These are phyloP conservation scores for Vitellaria paradoxa DNA, from an alignment of 179 eudicot genomes.

Conservation along the genomic window DNA sequence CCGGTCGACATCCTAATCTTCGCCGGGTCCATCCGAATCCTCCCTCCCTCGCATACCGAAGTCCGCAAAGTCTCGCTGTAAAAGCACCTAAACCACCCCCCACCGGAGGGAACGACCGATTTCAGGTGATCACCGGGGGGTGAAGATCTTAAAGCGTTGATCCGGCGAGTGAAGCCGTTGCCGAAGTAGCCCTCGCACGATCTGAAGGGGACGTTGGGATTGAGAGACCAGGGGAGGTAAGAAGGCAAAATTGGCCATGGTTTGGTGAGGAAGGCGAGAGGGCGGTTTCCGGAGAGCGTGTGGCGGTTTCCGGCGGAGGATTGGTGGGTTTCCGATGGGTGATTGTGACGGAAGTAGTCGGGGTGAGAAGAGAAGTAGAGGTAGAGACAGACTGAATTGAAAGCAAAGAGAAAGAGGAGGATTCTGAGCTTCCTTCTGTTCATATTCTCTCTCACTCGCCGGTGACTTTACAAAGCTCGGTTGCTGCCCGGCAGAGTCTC, in stretches of 20 bases:
- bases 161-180: slow-evolving; percentile 56
- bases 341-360: slow-evolving; percentile 20
- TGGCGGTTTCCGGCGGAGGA: background rate
- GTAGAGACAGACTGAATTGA: slow-evolving; percentile 45
- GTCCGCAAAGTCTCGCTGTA: slow-evolving; percentile 61
- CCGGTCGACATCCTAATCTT: slow-evolving; percentile 75
- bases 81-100: slow-evolving; percentile 74
- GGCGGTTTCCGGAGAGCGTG: slow-evolving; percentile 12
- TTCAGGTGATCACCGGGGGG: slow-evolving; percentile 8
- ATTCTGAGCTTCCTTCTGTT: slow-evolving; percentile 28
- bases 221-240: slow-evolving; percentile 71
- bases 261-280: slow-evolving; percentile 24
- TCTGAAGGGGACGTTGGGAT: slow-evolving; percentile 20
- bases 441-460: slow-evolving; percentile 11
- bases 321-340: slow-evolving; percentile 7
- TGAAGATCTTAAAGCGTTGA: slow-evolving; percentile 36
- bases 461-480: background rate
- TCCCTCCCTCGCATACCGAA: slow-evolving; percentile 76
- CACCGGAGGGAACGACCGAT: slow-evolving; percentile 7
- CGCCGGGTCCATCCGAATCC: slow-evolving; percentile 60
- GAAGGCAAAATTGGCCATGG: slow-evolving; percentile 93
- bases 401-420: slow-evolving; percentile 37
- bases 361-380: slow-evolving; percentile 38
- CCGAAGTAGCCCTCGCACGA: slow-evolving; percentile 93
- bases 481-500: no score